Evolutionary conservation across 768 basidiomycete genomes (phyloP).

Genomic region (Suillus clintonianus): DNA sequence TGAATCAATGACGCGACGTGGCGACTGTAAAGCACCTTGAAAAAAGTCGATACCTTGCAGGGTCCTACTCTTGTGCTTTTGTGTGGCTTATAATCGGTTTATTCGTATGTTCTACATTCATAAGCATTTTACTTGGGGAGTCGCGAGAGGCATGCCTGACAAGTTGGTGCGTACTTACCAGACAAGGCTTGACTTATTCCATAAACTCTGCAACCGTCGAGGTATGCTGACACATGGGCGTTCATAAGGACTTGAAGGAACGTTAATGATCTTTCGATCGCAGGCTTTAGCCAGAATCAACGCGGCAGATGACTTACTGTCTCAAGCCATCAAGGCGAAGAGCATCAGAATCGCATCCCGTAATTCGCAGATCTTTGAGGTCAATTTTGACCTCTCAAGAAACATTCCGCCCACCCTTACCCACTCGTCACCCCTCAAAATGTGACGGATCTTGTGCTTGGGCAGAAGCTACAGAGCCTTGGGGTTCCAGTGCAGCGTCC

Average conservation of each 20-base stretch:
- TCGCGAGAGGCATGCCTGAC: too few species aligned
- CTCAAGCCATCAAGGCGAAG: conserved; percentile 26
- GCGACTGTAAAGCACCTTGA: too few species aligned
- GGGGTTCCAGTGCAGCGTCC: conserved; percentile 41
- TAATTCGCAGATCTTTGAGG: conserved; percentile 24
- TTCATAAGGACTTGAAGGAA: background rate
- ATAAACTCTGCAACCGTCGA: conserved; percentile 52
- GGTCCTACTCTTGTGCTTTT: too few species aligned
- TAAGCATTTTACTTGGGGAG: too few species aligned
- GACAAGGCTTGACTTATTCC: conserved; percentile 23
- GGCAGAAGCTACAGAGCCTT: conserved; percentile 30
- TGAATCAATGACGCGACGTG: too few species aligned
- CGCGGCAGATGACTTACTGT: conserved; percentile 38
- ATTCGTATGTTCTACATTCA: too few species aligned
- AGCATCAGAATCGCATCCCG: conserved; percentile 33
- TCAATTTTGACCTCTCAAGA: conserved; percentile 36
- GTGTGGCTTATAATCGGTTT: too few species aligned
- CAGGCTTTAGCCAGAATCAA: conserved; percentile 43
- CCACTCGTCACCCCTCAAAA: conserved; percentile 47
- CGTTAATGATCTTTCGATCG: conserved; percentile 19
- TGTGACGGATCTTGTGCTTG: conserved; percentile 43
- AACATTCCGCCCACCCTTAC: conserved; percentile 47
- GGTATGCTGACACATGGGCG: conserved; percentile 22
- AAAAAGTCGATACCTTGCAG: too few species aligned
- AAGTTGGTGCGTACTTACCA: too few species aligned